These are phyloP conservation scores for Arthromyces matolae DNA, from an alignment of 768 basidiomycete species.

Conservation along the genomic window DNA sequence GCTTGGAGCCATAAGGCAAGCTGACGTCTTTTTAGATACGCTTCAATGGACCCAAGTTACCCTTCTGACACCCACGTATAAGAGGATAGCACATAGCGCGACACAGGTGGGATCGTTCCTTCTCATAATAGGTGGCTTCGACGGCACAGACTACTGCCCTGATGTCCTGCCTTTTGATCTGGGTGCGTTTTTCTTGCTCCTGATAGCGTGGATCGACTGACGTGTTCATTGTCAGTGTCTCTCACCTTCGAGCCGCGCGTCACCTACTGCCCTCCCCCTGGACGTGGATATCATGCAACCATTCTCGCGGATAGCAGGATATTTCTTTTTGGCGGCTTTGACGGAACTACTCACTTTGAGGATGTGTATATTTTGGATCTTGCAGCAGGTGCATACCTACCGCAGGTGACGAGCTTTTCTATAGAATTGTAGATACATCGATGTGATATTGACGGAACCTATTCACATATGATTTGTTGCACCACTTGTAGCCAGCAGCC, in stretches of 20 bases:
- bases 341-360: slow-evolving; percentile 78
- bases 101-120: slow-evolving; percentile 92
- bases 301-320: slow-evolving; percentile 80
- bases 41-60: slow-evolving; percentile 45
- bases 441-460: no score
- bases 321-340: slow-evolving; percentile 86
- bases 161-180: slow-evolving; percentile 86
- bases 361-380: slow-evolving; percentile 86
- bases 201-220: neutral
- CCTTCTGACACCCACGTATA: slow-evolving; percentile 37
- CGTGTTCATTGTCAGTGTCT: slow-evolving; percentile 50
- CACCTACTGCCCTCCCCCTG: slow-evolving; percentile 63
- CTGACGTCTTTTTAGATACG: slow-evolving; percentile 31
- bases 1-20: neutral
- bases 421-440: slow-evolving; percentile 44
- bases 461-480: no score
- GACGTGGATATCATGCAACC: slow-evolving; percentile 83
- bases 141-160: slow-evolving; percentile 67
- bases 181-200: slow-evolving; percentile 40
- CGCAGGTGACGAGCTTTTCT: slow-evolving; percentile 79
- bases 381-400: slow-evolving; percentile 83
- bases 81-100: slow-evolving; percentile 78
- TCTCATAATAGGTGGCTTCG: slow-evolving; percentile 87
- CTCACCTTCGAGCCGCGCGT: slow-evolving; percentile 78
- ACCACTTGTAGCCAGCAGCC: no score